Evolutionary conservation across 2,329 filamentous ascomycete genomes (phyloP).

Genomic region (Pleurostoma richardsiae): DNA sequence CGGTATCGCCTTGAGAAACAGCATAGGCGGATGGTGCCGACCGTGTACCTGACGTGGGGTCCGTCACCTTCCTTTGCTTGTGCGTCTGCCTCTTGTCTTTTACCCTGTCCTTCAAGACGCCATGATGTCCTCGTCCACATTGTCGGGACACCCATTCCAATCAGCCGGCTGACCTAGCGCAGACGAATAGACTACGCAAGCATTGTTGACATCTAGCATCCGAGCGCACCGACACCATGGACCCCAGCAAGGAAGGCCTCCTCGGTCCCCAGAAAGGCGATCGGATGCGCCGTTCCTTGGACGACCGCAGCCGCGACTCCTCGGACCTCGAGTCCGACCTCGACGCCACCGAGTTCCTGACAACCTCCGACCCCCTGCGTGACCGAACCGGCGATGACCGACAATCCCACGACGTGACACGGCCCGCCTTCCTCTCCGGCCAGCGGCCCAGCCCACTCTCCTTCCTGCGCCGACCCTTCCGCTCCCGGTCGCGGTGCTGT

Average conservation of each 20-base stretch:
- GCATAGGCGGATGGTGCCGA: too few species aligned
- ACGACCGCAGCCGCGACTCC: constrained; percentile 9
- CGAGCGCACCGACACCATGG: constrained; percentile 1
- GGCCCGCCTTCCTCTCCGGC: constrained; percentile 8
- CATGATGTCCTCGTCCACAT: too few species aligned
- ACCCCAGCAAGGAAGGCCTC: constrained; percentile 9
- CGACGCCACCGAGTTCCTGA: constrained; percentile 24
- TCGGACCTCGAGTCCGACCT: constrained; percentile 20
- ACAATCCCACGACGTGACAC: not conserved
- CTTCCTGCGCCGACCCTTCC: constrained; percentile 6
- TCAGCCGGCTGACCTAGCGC: too few species aligned
- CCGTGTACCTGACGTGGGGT: too few species aligned
- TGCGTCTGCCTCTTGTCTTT: too few species aligned
- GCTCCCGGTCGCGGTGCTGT: constrained; percentile 26
- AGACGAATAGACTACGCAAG: too few species aligned
- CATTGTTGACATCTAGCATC: not conserved
- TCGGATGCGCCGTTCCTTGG: constrained; percentile 3
- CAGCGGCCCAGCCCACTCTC: constrained; percentile 1
- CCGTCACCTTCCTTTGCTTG: too few species aligned
- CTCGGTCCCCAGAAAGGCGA: constrained; percentile 6
- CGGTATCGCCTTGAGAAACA: too few species aligned
- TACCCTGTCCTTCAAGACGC: too few species aligned
- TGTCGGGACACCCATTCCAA: too few species aligned
- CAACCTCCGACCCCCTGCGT: constrained; percentile 11
- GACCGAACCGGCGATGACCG: not conserved